A percentile compares a stretch with the other conserved stretches of the same genome.
Evolutionary conservation across 139 green algal species (phyloP).

Genomic region (Dunaliella primolecta): DNA sequence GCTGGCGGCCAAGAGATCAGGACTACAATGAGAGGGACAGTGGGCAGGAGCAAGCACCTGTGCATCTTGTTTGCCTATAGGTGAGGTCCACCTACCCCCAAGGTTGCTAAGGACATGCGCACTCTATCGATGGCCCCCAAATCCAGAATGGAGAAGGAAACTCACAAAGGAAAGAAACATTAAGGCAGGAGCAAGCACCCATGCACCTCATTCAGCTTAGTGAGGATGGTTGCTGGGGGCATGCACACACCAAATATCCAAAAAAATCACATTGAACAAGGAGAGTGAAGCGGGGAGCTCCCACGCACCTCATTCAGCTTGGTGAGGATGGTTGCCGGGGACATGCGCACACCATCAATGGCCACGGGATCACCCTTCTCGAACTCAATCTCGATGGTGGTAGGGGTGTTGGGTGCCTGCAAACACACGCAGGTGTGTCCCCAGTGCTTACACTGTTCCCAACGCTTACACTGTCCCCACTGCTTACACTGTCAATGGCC

Average conservation of each 20-base stretch:
- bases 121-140: no score
- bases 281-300: constrained; percentile 91
- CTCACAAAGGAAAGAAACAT: no score
- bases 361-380: constrained; percentile 94
- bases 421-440: neutral
- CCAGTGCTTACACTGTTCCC: neutral
- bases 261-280: constrained; percentile 94
- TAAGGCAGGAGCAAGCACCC: no score
- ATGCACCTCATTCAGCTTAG: constrained; percentile 92
- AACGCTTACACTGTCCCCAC: neutral
- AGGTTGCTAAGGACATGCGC: no score
- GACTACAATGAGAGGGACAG: no score
- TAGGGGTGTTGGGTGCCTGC: constrained; percentile 84
- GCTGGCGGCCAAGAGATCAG: no score
- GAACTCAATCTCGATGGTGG: constrained; percentile 94
- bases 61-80: no score
- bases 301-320: constrained; percentile 85
- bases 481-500: constrained; percentile 80
- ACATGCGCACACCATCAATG: constrained; percentile 84
- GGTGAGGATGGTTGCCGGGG: constrained; percentile 85
- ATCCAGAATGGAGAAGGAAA: no score
- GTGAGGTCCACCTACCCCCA: no score
- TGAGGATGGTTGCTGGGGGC: constrained; percentile 86
- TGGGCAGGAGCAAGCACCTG: no score
- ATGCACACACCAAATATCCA: constrained; percentile 84